A percentile compares a stretch with the other conserved stretches of the same genome.
Evolutionary conservation across 2,329 filamentous ascomycete species (phyloP).

Genomic region (Penicillium sp.): DNA sequence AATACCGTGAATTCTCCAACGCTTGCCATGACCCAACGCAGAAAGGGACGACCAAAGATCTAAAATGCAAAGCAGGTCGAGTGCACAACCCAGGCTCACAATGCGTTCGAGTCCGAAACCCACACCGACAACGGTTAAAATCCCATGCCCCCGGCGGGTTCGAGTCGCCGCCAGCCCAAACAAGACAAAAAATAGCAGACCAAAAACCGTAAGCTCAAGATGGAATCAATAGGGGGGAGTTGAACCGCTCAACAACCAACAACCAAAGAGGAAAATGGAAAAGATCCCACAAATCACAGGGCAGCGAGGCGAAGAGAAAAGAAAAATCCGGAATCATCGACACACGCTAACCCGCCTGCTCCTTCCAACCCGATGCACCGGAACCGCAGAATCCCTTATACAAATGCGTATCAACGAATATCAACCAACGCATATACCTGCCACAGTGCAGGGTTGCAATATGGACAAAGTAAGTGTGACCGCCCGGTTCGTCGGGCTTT

Average conservation of each 20-base stretch:
- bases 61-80: slow-evolving; percentile 32
- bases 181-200: slow-evolving; percentile 14
- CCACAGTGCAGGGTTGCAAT: slow-evolving; percentile 37
- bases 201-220: slow-evolving; percentile 17
- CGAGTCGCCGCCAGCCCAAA: slow-evolving; percentile 17
- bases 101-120: slow-evolving; percentile 23
- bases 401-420: slow-evolving; percentile 43
- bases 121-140: slow-evolving; percentile 15
- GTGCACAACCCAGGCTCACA: slow-evolving; percentile 24
- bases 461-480: slow-evolving; percentile 36
- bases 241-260: slow-evolving; percentile 21
- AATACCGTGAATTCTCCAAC: slow-evolving; percentile 42
- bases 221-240: slow-evolving; percentile 19
- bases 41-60: slow-evolving; percentile 32
- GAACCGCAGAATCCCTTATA: slow-evolving; percentile 44
- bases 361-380: slow-evolving; percentile 46
- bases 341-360: slow-evolving; percentile 45
- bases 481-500: slow-evolving; percentile 20
- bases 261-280: slow-evolving; percentile 19
- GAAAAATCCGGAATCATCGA: slow-evolving; percentile 37
- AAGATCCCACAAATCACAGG: slow-evolving; percentile 22
- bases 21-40: slow-evolving; percentile 38
- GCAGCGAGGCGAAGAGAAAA: slow-evolving; percentile 28
- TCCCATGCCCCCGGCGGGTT: slow-evolving; percentile 13
- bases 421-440: slow-evolving; percentile 40